Evolutionary conservation across 768 basidiomycete species (phyloP).

Genomic region (Lactifluus subvellereus): DNA sequence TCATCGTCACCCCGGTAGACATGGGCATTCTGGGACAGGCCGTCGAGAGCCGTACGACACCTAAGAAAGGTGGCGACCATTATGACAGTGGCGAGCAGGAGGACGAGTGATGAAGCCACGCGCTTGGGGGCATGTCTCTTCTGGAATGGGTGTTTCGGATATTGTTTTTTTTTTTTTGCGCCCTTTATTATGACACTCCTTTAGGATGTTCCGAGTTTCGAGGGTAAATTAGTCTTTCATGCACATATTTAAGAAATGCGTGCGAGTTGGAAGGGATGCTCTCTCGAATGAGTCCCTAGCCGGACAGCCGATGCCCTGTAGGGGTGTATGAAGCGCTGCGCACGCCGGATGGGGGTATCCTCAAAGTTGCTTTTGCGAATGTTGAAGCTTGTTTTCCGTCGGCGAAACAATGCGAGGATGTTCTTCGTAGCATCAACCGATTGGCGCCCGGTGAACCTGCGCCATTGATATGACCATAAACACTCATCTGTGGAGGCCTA

Average conservation of each 20-base stretch:
- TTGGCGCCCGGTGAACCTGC: not conserved
- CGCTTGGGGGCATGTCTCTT: not conserved
- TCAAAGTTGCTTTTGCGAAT: not conserved
- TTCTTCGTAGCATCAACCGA: too few relatives aligned
- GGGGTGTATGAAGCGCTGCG: not conserved
- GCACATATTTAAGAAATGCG: not conserved
- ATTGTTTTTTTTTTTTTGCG: not conserved
- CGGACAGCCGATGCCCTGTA: not conserved
- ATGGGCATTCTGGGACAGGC: slow-evolving; percentile 1
- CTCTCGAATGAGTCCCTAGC: not conserved
- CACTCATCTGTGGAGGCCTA: not conserved
- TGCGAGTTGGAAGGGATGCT: not conserved
- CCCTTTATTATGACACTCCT: not conserved
- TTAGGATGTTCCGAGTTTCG: not conserved
- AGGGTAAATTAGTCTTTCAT: not conserved
- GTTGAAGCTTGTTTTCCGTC: not conserved
- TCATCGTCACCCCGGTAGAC: slow-evolving; percentile 9
- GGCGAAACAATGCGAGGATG: too few relatives aligned
- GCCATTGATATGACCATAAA: not conserved
- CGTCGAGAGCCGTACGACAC: slow-evolving; percentile 14
- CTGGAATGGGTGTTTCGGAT: not conserved
- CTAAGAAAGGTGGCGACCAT: slow-evolving; percentile 8
- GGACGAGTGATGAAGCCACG: not conserved
- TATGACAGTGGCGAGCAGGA: not conserved
- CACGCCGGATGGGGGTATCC: not conserved